Percentiles rank a stretch among this genome's conserved stretches.
phyloP scores from a whole-genome alignment of 179 eudicot species.

The Dionaea muscipula region DNA sequence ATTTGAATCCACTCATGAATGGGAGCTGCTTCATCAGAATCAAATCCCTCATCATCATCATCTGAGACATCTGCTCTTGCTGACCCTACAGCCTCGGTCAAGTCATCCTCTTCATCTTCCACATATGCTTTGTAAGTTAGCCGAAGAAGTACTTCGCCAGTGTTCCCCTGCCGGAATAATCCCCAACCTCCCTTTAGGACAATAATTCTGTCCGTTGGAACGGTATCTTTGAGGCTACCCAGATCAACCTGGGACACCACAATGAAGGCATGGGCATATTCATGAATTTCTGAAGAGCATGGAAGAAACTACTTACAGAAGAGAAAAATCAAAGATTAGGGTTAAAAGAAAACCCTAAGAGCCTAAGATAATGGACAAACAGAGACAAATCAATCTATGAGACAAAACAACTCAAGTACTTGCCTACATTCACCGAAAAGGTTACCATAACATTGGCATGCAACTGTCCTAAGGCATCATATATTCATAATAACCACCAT shows the following conservation, averaged over 20 bases:
- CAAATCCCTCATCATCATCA: slow-evolving; percentile 44
- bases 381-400: too few species aligned
- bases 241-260: slow-evolving; percentile 86
- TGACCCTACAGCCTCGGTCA: slow-evolving; percentile 17
- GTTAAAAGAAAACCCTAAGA: too few species aligned
- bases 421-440: too few species aligned
- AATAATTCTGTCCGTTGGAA: slow-evolving; percentile 75
- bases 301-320: too few species aligned
- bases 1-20: slow-evolving; percentile 28
- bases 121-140: slow-evolving; percentile 92
- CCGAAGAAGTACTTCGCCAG: slow-evolving; percentile 71
- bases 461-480: too few species aligned
- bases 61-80: slow-evolving; percentile 37
- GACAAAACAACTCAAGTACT: too few species aligned
- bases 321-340: too few species aligned
- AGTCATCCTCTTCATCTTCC: slow-evolving; percentile 91
- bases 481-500: too few species aligned
- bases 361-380: too few species aligned
- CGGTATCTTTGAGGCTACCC: slow-evolving; percentile 76
- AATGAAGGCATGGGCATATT: too few species aligned
- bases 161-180: slow-evolving; percentile 39
- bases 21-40: slow-evolving; percentile 45
- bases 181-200: slow-evolving; percentile 71
- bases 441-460: too few species aligned
- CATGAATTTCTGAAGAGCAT: too few species aligned